Evolutionary conservation across 2,329 filamentous ascomycete genomes (phyloP).

Genomic region (Xylaria sp.): DNA sequence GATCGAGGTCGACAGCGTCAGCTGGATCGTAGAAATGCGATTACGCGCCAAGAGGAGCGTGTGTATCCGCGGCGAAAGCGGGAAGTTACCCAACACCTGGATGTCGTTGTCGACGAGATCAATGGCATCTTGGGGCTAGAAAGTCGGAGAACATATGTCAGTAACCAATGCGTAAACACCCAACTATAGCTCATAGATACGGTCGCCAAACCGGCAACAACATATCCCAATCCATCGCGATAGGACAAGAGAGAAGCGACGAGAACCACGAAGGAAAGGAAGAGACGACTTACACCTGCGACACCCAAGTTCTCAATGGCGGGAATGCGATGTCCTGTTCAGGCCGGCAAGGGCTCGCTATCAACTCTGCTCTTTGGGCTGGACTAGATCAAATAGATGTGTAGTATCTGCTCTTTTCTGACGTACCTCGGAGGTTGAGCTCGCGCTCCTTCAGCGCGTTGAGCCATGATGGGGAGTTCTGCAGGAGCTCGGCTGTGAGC

Average conservation of each 20-base stretch:
- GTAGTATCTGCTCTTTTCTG: conserved; percentile 97
- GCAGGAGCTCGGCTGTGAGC: conserved; percentile 91
- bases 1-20: conserved; percentile 65
- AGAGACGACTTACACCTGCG: conserved; percentile 59
- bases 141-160: background rate
- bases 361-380: conserved; percentile 69
- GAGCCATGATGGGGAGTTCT: conserved; percentile 92
- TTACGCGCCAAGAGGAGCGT: conserved; percentile 88
- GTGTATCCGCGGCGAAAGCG: conserved; percentile 78
- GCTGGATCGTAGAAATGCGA: conserved; percentile 75
- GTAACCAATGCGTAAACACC: background rate
- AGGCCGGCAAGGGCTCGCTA: conserved; percentile 55
- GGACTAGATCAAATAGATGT: conserved; percentile 38
- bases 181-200: too few relatives aligned
- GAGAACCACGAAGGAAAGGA: background rate
- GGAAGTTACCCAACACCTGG: conserved; percentile 82
- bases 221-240: too few relatives aligned
- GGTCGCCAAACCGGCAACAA: too few relatives aligned
- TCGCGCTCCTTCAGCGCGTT: conserved; percentile 98
- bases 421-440: conserved; percentile 98
- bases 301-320: conserved; percentile 96
- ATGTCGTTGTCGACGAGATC: conserved; percentile 99
- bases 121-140: conserved; percentile 93
- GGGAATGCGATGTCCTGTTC: conserved; percentile 94
- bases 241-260: too few relatives aligned